Evolutionary conservation across 805 yeast genomes (phyloP), one percentile per base, ranked within the genome.

Genomic region (Cyberlindnera amylophila): DNA sequence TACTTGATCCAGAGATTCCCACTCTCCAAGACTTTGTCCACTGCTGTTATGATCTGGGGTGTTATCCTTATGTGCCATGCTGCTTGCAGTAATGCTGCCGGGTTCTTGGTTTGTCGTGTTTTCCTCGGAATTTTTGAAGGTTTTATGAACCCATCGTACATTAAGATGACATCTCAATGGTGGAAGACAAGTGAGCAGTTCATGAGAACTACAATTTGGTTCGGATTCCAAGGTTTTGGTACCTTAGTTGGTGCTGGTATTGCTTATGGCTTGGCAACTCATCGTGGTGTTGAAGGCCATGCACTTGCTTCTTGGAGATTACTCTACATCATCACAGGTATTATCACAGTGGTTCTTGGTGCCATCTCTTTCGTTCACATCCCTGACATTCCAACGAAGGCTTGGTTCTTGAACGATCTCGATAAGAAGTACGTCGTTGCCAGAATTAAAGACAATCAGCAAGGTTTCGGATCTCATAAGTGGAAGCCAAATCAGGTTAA

Each of bases 1-100:
- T 54, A 64, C 34, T 35, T 71, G 3, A 55, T 80, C 24, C 89
- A 83, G 57, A 67, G 67, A 41, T 71, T 78, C 36, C 83, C 82
- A 3, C 65, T 82, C 47, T 70, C 79, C 6, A 77, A 74, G 49
- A 61, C 78, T 4, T 64, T 74, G 4, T 64, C 75, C 14, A 46
- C 62, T 1, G 70, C 71, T 43, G 71, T 82, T 21, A 55, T 79
- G 16, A 37, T 75, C 0, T 83, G 90, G 89, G 88, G 88, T 16
- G 52, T 57, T 23, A 58, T 79, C 15, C 57, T 80, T 34, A 65
- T 74, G 34, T 64, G 75, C 12, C 79, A 75, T 45, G 71, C 83
- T 2, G 74, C 71, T 2, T 74, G 71, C 2, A 51, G 66, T 18
- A 51, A 48, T 32, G 18, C 43, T 16, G 54, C 39, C 26, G 72